phyloP scores from a whole-genome alignment of 768 basidiomycete species.

The Collybia sordida region DNA sequence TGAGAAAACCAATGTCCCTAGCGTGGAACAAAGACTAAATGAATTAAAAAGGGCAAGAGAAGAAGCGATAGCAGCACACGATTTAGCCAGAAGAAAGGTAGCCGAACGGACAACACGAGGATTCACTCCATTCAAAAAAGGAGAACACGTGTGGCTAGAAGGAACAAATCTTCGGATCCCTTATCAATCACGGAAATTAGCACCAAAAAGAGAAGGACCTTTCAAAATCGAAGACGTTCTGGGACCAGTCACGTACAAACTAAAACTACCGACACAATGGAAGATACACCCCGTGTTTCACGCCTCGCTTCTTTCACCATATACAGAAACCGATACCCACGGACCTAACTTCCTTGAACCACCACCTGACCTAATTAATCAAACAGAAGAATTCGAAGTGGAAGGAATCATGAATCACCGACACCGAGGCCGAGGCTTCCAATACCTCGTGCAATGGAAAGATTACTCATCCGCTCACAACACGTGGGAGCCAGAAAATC shows the following conservation, averaged over 20 bases:
- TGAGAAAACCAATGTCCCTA: background rate
- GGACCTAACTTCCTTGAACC: constrained; percentile 1
- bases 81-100: constrained; percentile 10
- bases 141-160: constrained; percentile 17
- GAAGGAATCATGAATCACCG: background rate
- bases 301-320: constrained; percentile 3
- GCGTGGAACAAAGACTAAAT: background rate
- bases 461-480: too few species aligned
- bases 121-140: constrained; percentile 9
- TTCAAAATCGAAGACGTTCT: constrained; percentile 13
- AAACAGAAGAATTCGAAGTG: background rate
- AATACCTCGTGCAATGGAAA: too few species aligned
- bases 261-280: constrained; percentile 12
- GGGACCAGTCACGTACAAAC: constrained; percentile 8
- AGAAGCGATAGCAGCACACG: constrained; percentile 17
- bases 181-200: constrained; percentile 14
- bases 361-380: constrained; percentile 1
- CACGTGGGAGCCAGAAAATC: too few species aligned
- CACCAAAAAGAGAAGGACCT: constrained; percentile 12
- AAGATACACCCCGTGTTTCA: constrained; percentile 13
- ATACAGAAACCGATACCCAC: background rate
- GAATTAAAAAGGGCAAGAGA: background rate
- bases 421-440: too few species aligned
- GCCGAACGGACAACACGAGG: background rate
- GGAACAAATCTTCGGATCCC: constrained; percentile 7